Evolutionary conservation across 306 rosid species (phyloP).

Genomic region (Casuarina equisetifolia): DNA sequence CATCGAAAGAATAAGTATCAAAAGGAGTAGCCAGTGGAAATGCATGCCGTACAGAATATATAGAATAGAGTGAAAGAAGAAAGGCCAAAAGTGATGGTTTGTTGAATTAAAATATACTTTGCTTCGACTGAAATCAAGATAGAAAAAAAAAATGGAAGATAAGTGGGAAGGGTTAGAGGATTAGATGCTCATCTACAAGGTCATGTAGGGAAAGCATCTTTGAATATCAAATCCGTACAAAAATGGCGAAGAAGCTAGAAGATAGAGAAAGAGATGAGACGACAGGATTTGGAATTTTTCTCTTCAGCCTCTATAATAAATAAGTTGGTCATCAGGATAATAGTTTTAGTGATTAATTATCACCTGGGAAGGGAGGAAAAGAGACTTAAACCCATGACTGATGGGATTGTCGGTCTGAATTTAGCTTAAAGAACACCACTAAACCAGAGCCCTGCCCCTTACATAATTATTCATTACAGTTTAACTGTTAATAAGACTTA

Average conservation of each 20-base stretch:
- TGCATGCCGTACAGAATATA: not conserved
- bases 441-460: no score
- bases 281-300: not conserved
- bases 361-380: no score
- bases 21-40: no score
- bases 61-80: not conserved
- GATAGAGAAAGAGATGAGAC: not conserved
- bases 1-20: not conserved
- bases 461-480: no score
- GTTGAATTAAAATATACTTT: not conserved
- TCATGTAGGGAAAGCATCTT: not conserved
- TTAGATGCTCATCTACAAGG: not conserved
- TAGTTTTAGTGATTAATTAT: no score
- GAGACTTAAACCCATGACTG: no score
- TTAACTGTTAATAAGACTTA: no score
- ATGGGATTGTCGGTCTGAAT: no score
- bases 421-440: no score
- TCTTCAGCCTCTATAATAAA: no score
- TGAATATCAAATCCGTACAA: not conserved
- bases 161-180: not conserved
- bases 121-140: not conserved
- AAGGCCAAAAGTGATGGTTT: not conserved
- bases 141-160: not conserved
- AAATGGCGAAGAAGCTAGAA: not conserved
- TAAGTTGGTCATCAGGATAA: not conserved